A percentile compares a stretch with the other conserved stretches of the same genome.
These are phyloP conservation scores for Cyberlindnera mycetangii DNA, from an alignment of 805 yeast genomes.

Conservation along the genomic window DNA sequence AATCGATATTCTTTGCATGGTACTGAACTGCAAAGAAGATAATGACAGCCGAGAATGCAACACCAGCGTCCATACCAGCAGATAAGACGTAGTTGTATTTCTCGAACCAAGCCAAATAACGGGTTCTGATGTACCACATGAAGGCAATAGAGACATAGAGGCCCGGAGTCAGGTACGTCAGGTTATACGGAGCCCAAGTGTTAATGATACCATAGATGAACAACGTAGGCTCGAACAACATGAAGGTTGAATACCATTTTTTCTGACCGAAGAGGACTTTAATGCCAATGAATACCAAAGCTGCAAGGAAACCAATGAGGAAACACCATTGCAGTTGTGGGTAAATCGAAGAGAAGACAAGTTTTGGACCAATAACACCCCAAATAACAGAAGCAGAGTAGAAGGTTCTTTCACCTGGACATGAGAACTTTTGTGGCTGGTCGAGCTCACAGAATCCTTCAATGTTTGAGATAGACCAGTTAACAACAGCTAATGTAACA, in stretches of 20 bases:
- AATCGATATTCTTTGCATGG: constrained; percentile 39
- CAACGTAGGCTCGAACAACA: constrained; percentile 45
- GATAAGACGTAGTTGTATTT: constrained; percentile 49
- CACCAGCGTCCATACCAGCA: constrained; percentile 59
- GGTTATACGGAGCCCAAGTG: constrained; percentile 48
- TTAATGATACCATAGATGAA: constrained; percentile 49
- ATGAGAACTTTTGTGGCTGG: constrained; percentile 39
- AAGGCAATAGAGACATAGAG: constrained; percentile 35
- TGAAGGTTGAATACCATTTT: constrained; percentile 7
- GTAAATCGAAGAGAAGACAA: constrained; percentile 54
- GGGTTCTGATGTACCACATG: constrained; percentile 42
- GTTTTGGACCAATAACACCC: constrained; percentile 55
- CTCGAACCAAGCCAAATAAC: constrained; percentile 50
- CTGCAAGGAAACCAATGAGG: constrained; percentile 47
- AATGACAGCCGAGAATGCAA: constrained; percentile 49
- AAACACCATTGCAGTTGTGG: constrained; percentile 65
- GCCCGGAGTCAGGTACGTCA: constrained; percentile 35
- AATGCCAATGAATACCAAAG: constrained; percentile 31
- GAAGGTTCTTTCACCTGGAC: constrained; percentile 40
- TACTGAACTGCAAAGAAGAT: constrained; percentile 53
- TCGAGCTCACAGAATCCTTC: constrained; percentile 33
- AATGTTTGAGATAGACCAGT: constrained; percentile 35
- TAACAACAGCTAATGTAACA: constrained; percentile 32
- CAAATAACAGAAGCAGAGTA: constrained; percentile 41
- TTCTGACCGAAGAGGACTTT: constrained; percentile 24